Base-by-base conservation (phyloP, 1,284 basidiomycete genomes). In the Austroboletus niveus region DNA sequence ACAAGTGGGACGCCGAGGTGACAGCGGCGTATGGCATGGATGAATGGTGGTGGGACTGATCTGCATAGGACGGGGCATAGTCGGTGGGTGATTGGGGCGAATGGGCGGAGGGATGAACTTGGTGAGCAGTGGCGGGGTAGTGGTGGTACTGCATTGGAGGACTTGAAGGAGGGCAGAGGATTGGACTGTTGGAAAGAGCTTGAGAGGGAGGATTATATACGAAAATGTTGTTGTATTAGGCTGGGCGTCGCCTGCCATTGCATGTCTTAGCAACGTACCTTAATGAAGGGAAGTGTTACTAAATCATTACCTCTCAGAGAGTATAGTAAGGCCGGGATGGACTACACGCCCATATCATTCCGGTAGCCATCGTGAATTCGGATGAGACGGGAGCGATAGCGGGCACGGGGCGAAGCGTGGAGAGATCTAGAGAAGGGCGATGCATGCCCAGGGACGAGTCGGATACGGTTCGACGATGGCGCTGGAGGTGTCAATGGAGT, bases 231-330 rank as follows among this genome's bases (percentile, higher is more conserved):
- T 56, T 64, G 63, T 65, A 61, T 65, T 69, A 58, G 57, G 62
- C 57, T 54, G 64, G 68, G 65, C 57, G 61, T 70, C 65, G 65
- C 62, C 67, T 70, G 64, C 59, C 63, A 68, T 55, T 43, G 58
- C 51, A 66, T 69, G 68, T 68, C 64, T 62, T 71, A 64, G 66
- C 64, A 69, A 64, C 57, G 65, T 67, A 69, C 65, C 65, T 67
- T 67, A 67, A 67, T 71, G 69, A 68, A 67, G 46, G 51, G 57
- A 68, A 39, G 47, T 42, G 69, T 67, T 67, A 67, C 65, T 68
- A 68, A 71, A 67, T 71, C 57, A 67, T 67, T 67, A 67, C 69
- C 60, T 71, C 58, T 62, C 39, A 54, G 53, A 62, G 47, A 60
- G 59, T 58, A 64, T 57, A 61, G 64, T 64, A 67, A 57, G 43